These are phyloP conservation scores for Ogataea nitratoaversa DNA, from an alignment of 805 yeast genomes.

Conservation along the genomic window DNA sequence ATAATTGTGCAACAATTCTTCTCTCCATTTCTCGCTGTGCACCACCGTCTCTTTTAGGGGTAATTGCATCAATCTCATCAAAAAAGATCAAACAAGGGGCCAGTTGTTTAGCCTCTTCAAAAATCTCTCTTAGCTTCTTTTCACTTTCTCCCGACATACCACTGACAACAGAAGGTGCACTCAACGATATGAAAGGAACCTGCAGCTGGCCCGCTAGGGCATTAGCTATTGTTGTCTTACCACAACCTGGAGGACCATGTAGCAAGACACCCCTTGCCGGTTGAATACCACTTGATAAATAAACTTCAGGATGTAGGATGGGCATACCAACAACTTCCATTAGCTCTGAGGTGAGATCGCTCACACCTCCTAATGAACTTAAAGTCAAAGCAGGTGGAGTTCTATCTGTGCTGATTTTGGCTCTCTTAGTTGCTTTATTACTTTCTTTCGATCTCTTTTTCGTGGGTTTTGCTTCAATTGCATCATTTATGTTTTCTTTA, in stretches of 20 bases:
- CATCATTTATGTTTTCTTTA: not conserved
- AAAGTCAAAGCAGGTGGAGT: slow-evolving; percentile 67
- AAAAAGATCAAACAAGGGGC: slow-evolving; percentile 94
- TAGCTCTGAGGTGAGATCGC: slow-evolving; percentile 74
- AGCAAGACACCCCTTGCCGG: slow-evolving; percentile 93
- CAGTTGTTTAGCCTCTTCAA: slow-evolving; percentile 82
- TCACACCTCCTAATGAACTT: slow-evolving; percentile 85
- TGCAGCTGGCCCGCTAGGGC: slow-evolving; percentile 93
- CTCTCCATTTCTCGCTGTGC: slow-evolving; percentile 98
- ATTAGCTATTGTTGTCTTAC: slow-evolving; percentile 93
- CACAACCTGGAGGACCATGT: slow-evolving; percentile 99
- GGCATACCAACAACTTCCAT: slow-evolving; percentile 92
- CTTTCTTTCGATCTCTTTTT: slow-evolving; percentile 47
- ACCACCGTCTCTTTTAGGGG: slow-evolving; percentile 96
- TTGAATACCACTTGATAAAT: slow-evolving; percentile 80
- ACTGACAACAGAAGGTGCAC: slow-evolving; percentile 94
- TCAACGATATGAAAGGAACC: slow-evolving; percentile 85
- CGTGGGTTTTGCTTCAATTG: slow-evolving; percentile 18
- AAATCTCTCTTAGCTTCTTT: slow-evolving; percentile 86
- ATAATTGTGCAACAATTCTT: slow-evolving; percentile 90
- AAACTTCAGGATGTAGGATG: slow-evolving; percentile 89
- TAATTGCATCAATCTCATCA: slow-evolving; percentile 97
- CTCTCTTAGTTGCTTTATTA: slow-evolving; percentile 20
- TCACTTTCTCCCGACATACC: slow-evolving; percentile 99
- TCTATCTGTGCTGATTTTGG: slow-evolving; percentile 49